Conservation (phyloP, 2,329 filamentous ascomycete genomes). For the Ampelomyces quisqualis region DNA sequence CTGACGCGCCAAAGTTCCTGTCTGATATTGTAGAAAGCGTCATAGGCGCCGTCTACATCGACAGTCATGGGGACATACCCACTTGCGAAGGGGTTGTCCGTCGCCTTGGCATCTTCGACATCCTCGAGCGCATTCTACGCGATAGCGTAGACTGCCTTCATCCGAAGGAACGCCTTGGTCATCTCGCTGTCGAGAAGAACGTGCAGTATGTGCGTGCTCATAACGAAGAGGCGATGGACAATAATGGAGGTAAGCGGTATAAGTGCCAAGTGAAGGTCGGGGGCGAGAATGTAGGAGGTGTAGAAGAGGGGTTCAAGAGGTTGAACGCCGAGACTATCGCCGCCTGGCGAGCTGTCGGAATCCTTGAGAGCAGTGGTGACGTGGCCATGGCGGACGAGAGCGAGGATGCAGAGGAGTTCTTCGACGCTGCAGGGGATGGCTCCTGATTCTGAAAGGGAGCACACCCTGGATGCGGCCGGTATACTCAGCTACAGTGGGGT, state of each 20-base stretch:
- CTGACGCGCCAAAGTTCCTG: constrained; percentile 45
- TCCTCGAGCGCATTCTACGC: constrained; percentile 61
- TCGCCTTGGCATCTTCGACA: constrained; percentile 64
- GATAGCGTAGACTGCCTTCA: constrained; percentile 56
- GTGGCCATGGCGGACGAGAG: constrained; percentile 6
- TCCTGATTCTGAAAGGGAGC: constrained; percentile 1
- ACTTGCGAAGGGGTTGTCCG: constrained; percentile 62
- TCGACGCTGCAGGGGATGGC: constrained; percentile 18
- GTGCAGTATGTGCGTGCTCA: constrained; percentile 55
- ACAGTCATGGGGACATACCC: constrained; percentile 49
- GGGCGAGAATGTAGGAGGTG: constrained; percentile 33
- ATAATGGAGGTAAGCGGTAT: constrained; percentile 16
- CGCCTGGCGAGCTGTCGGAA: constrained; percentile 34
- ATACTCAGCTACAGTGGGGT: neutral
- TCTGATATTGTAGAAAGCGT: constrained; percentile 69
- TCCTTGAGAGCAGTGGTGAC: constrained; percentile 19
- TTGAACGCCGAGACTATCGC: constrained; percentile 45
- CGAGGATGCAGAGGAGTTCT: constrained; percentile 18
- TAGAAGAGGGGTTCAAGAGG: constrained; percentile 36
- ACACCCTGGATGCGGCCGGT: neutral
- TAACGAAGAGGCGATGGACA: constrained; percentile 12
- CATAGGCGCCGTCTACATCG: constrained; percentile 80
- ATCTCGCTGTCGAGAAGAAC: constrained; percentile 54
- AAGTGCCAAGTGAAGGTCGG: constrained; percentile 41
- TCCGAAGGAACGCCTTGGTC: constrained; percentile 68